phyloP scores from a whole-genome alignment of 495 filamentous ascomycete genomes.

The Penicillium lividum region DNA sequence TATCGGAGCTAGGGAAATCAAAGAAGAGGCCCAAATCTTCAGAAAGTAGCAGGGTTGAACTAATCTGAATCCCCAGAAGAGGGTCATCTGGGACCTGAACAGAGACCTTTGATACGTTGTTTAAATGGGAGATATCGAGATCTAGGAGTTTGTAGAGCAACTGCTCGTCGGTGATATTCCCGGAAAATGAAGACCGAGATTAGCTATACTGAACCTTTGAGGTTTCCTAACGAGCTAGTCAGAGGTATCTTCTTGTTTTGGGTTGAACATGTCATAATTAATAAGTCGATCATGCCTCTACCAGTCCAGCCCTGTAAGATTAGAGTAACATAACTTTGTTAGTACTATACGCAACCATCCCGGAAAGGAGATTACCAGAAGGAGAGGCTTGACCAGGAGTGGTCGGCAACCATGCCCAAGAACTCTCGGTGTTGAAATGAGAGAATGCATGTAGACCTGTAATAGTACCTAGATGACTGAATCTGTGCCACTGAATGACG shows the following conservation, averaged over 20 bases:
- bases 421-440: constrained; percentile 16
- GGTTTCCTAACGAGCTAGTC: constrained; percentile 24
- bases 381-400: constrained; percentile 3
- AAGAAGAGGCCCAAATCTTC: constrained; percentile 6
- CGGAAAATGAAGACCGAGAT: constrained; percentile 16
- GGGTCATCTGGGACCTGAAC: constrained; percentile 8
- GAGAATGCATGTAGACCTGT: constrained; percentile 24
- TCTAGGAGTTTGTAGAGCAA: constrained; percentile 8
- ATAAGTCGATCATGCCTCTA: constrained; percentile 22
- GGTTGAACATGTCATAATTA: constrained; percentile 21
- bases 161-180: constrained; percentile 13
- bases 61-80: constrained; percentile 5
- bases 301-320: constrained; percentile 20
- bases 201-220: constrained; percentile 17
- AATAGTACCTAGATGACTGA: background rate
- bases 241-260: constrained; percentile 16
- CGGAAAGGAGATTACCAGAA: background rate
- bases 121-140: constrained; percentile 17
- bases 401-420: constrained; percentile 21
- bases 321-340: background rate
- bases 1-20: constrained; percentile 8
- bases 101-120: constrained; percentile 9
- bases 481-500: background rate
- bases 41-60: background rate
- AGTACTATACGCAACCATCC: background rate